These are phyloP conservation scores for Fusarium tanahbumbuense DNA, from an alignment of 2,329 filamentous ascomycete species.

Conservation along the genomic window DNA sequence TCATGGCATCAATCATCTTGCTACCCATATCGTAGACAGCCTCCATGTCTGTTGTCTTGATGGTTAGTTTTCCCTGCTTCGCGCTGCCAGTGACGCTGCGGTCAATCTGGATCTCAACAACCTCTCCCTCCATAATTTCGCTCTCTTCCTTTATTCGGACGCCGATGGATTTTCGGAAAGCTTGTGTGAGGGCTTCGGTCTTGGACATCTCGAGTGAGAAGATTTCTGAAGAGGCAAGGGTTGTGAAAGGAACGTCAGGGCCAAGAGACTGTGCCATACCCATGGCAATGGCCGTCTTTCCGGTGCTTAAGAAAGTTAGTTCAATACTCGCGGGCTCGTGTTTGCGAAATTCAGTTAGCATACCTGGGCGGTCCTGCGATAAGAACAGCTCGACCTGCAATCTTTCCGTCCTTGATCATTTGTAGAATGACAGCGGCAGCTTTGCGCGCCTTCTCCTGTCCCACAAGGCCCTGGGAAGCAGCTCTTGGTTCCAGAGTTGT, in stretches of 20 bases:
- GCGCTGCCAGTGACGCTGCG: slow-evolving; percentile 95
- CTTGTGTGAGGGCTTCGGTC: slow-evolving; percentile 96
- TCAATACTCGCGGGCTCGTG: slow-evolving; percentile 31
- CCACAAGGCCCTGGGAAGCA: slow-evolving; percentile 91
- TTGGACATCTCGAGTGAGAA: slow-evolving; percentile 99
- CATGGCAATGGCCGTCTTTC: slow-evolving; percentile 98
- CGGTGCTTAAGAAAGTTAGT: slow-evolving; percentile 71
- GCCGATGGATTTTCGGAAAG: slow-evolving; percentile 98
- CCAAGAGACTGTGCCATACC: slow-evolving; percentile 98
- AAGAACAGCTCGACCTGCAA: slow-evolving; percentile 92
- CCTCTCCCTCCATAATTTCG: slow-evolving; percentile 98
- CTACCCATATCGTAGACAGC: slow-evolving; percentile 99
- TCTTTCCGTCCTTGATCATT: slow-evolving; percentile 99
- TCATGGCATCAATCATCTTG: slow-evolving; percentile 99
- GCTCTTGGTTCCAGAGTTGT: slow-evolving; percentile 89
- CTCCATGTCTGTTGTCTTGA: slow-evolving; percentile 99
- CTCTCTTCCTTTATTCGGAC: slow-evolving; percentile 99
- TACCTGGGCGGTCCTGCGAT: slow-evolving; percentile 93
- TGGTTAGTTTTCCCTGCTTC: slow-evolving; percentile 98
- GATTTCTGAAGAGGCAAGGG: slow-evolving; percentile 94
- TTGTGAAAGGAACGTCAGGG: slow-evolving; percentile 94
- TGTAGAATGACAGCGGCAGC: slow-evolving; percentile 95
- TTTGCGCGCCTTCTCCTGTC: slow-evolving; percentile 95
- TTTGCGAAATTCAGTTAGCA: slow-evolving; percentile 20
- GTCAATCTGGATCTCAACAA: slow-evolving; percentile 98